phyloP scores from a whole-genome alignment of 805 yeast genomes.

The Blastobotrys muscicola region DNA sequence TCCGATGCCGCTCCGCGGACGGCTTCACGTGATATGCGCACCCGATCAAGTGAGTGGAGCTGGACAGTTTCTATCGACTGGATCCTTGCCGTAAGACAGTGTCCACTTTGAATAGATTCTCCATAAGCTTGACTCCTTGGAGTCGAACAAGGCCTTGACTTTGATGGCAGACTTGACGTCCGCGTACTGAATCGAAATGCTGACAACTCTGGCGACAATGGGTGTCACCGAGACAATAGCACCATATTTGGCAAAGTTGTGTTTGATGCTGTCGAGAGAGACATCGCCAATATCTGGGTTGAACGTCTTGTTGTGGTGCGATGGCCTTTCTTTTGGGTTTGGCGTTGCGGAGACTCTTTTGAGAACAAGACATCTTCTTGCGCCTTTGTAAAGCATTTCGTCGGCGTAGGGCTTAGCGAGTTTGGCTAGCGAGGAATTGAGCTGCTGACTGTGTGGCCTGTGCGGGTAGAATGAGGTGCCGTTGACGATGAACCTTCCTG shows the following conservation, averaged over 20 bases:
- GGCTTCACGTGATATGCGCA: neutral
- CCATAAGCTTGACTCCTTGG: neutral
- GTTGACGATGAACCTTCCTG: slow-evolving; percentile 19
- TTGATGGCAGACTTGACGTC: slow-evolving; percentile 16
- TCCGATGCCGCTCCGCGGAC: neutral
- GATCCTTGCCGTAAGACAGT: slow-evolving; percentile 9
- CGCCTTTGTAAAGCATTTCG: slow-evolving; percentile 4
- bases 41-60: slow-evolving; percentile 1
- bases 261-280: slow-evolving; percentile 8
- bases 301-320: neutral
- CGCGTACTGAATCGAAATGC: slow-evolving; percentile 14
- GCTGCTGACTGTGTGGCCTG: neutral
- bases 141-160: slow-evolving; percentile 11
- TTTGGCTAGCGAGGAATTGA: too few species aligned
- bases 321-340: neutral
- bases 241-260: slow-evolving; percentile 11
- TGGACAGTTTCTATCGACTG: slow-evolving; percentile 7
- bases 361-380: slow-evolving; percentile 9
- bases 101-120: slow-evolving; percentile 3
- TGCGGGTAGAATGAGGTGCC: slow-evolving; percentile 6
- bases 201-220: slow-evolving; percentile 3
- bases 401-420: neutral
- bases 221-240: slow-evolving; percentile 13
- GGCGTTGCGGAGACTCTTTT: neutral
- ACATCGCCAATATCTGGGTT: slow-evolving; percentile 6